A percentile compares a stretch with the other conserved stretches of the same genome.
Conservation (phyloP, 441 rosid species). For the Gossypium schwendimanii region DNA sequence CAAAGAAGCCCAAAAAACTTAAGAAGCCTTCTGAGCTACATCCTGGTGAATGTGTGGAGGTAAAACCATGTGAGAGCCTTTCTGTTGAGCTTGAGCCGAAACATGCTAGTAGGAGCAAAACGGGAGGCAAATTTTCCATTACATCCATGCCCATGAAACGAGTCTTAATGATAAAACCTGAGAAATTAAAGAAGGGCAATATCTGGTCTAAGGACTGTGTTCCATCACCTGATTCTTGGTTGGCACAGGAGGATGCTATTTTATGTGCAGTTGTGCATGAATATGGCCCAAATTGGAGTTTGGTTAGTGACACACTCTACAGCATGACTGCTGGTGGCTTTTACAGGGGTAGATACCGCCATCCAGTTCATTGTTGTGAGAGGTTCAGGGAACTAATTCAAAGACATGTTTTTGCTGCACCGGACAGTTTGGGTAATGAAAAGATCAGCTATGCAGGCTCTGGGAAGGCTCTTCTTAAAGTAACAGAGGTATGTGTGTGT, state of each 20-base stretch:
- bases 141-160: conserved; percentile 83
- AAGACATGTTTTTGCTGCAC: conserved; percentile 57
- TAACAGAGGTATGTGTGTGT: conserved; percentile 69
- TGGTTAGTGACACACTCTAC: conserved; percentile 68
- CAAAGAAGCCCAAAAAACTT: conserved; percentile 65
- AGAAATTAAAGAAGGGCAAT: conserved; percentile 86
- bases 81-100: conserved; percentile 61
- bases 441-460: conserved; percentile 60
- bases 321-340: conserved; percentile 96
- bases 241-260: conserved; percentile 95
- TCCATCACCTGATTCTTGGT: conserved; percentile 90
- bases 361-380: conserved; percentile 92
- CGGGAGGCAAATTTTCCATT: conserved; percentile 76
- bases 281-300: conserved; percentile 91
- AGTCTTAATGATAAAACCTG: conserved; percentile 70
- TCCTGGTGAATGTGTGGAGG: conserved; percentile 31
- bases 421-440: conserved; percentile 60
- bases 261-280: conserved; percentile 98
- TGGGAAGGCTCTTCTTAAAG: conserved; percentile 89
- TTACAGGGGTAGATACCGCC: conserved; percentile 90
- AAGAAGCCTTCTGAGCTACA: conserved; percentile 42
- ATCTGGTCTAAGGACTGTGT: conserved; percentile 93
- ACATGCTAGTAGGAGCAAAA: conserved; percentile 57
- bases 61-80: conserved; percentile 30
- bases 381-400: conserved; percentile 87